Evolutionary conservation across 768 basidiomycete genomes (phyloP).

Genomic region (Leccinum sublutescens): DNA sequence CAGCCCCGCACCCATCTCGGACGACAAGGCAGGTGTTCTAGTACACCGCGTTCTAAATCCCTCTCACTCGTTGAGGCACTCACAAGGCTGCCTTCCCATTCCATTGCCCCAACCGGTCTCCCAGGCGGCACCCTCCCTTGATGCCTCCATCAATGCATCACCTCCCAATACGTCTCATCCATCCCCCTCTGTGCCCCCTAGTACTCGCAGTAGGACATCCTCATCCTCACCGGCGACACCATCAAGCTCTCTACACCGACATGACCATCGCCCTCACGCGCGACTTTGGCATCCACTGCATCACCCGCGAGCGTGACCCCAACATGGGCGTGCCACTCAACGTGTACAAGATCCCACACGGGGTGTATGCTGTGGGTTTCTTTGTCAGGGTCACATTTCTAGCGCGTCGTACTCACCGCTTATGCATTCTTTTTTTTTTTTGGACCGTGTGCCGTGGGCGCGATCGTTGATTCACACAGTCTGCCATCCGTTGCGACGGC

Average conservation of each 20-base stretch:
- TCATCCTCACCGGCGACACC: conserved; percentile 86
- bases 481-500: no score
- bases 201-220: conserved; percentile 81
- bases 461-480: no score
- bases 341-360: conserved; percentile 84
- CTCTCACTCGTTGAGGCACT: no score
- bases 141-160: conserved; percentile 71
- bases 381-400: no score
- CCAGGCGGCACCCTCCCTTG: conserved; percentile 74
- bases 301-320: conserved; percentile 61
- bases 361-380: conserved; percentile 36
- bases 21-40: no score
- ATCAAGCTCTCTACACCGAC: conserved; percentile 97
- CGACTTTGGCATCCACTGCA: conserved; percentile 75
- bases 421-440: no score
- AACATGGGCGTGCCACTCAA: conserved; percentile 63
- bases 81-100: conserved; percentile 42
- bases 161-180: conserved; percentile 97
- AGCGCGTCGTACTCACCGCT: no score
- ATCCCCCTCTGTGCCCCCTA: conserved; percentile 90
- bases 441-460: no score
- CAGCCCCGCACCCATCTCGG: no score
- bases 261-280: conserved; percentile 99
- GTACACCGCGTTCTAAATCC: no score
- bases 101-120: conserved; percentile 80